phyloP scores from a whole-genome alignment of 257 asterid species.

The Nicotiana paniculata region DNA sequence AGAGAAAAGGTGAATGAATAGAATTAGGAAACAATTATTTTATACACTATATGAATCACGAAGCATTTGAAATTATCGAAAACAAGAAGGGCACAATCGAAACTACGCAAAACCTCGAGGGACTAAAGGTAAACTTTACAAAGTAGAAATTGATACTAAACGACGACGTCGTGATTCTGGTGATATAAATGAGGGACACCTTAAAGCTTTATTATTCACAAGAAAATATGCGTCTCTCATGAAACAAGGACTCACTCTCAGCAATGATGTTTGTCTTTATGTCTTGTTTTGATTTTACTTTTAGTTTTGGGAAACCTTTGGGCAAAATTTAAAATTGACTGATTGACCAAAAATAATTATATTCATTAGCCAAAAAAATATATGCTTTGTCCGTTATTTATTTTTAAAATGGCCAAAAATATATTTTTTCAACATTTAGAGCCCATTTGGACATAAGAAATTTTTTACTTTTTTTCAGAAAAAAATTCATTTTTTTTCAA shows the following conservation, averaged over 20 bases:
- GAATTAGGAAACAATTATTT: not conserved
- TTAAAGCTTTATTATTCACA: constrained; percentile 44
- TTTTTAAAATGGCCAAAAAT: no score
- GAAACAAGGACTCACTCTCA: constrained; percentile 34
- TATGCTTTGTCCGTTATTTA: no score
- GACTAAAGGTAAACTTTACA: not conserved
- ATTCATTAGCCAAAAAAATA: no score
- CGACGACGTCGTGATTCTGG: constrained; percentile 12
- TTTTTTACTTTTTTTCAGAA: no score
- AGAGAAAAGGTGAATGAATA: not conserved
- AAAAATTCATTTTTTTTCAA: no score
- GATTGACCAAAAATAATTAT: no score
- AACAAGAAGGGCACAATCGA: not conserved
- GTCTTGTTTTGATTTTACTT: not conserved
- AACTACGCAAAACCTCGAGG: not conserved
- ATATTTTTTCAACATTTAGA: not conserved
- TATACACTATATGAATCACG: no score
- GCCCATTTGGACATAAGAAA: no score
- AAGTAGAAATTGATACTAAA: not conserved
- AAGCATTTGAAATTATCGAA: not conserved
- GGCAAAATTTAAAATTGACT: no score
- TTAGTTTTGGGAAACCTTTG: not conserved
- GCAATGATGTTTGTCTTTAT: not conserved
- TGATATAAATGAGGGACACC: constrained; percentile 38
- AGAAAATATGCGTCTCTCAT: constrained; percentile 24